These are phyloP conservation scores for Colletotrichum echinochloae DNA, from an alignment of 2,329 filamentous ascomycete species.

Conservation along the genomic window DNA sequence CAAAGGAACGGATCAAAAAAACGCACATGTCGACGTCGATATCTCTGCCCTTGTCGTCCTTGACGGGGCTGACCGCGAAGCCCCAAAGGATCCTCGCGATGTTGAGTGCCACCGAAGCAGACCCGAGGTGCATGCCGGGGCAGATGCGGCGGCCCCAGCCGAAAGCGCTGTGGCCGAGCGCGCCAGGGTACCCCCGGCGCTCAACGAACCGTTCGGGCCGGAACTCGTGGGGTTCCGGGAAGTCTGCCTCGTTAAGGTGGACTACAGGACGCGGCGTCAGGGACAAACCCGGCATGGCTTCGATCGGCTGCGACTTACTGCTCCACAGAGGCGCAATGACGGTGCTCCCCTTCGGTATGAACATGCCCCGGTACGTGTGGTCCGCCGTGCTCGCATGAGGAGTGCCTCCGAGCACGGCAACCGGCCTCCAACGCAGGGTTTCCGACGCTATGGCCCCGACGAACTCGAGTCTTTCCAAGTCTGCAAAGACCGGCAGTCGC, in stretches of 20 bases:
- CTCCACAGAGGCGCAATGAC: constrained; percentile 57
- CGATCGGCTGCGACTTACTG: constrained; percentile 47
- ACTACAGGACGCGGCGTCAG: constrained; percentile 43
- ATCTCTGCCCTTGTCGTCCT: constrained; percentile 34
- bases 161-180: constrained; percentile 55
- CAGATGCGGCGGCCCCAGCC: constrained; percentile 58
- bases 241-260: constrained; percentile 56
- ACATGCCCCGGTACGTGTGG: constrained; percentile 56
- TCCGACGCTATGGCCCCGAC: constrained; percentile 53
- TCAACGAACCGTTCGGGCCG: constrained; percentile 52
- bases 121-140: constrained; percentile 63
- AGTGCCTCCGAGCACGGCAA: constrained; percentile 56
- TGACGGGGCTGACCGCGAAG: constrained; percentile 53
- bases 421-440: constrained; percentile 56
- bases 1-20: constrained; percentile 20
- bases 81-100: constrained; percentile 66
- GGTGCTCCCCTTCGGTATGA: constrained; percentile 50
- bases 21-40: constrained; percentile 55
- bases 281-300: not conserved
- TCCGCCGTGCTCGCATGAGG: constrained; percentile 60
- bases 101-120: constrained; percentile 60
- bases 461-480: constrained; percentile 50
- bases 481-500: constrained; percentile 53
- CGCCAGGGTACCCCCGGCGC: constrained; percentile 51
- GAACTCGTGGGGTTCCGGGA: constrained; percentile 55